Percentiles rank a stretch among this genome's conserved stretches.
Evolutionary conservation across 305 asterid genomes (phyloP).

Genomic region (Fraxinus greggii): DNA sequence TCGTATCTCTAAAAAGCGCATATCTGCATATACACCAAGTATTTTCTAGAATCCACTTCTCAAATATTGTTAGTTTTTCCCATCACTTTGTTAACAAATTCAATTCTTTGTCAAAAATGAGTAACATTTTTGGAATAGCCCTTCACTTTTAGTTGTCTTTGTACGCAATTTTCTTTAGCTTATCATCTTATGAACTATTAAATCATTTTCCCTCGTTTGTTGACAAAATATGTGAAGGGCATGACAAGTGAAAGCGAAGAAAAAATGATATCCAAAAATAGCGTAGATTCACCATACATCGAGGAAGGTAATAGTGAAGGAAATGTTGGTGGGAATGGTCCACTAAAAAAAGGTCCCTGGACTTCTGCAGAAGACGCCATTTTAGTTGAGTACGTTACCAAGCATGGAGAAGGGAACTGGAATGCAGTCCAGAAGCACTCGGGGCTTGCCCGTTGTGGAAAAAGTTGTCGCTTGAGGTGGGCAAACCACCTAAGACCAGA

Average conservation of each 20-base stretch:
- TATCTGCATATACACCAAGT: neutral
- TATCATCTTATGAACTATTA: neutral
- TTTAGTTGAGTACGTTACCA: slow-evolving; percentile 50
- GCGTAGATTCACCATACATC: slow-evolving; percentile 32
- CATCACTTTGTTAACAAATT: neutral
- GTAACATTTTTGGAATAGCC: neutral
- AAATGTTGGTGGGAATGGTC: slow-evolving; percentile 34
- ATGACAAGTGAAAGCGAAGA: slow-evolving; percentile 47
- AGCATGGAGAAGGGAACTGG: slow-evolving; percentile 76
- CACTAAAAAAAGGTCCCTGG: slow-evolving; percentile 79
- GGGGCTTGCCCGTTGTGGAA: slow-evolving; percentile 80
- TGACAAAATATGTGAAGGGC: slow-evolving; percentile 33
- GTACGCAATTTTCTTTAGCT: neutral
- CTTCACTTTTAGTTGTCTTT: neutral
- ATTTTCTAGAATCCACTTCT: slow-evolving; percentile 4
- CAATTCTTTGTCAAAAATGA: neutral
- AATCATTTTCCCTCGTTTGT: neutral
- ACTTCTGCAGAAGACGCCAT: slow-evolving; percentile 61
- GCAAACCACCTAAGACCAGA: slow-evolving; percentile 74
- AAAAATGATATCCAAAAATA: slow-evolving; percentile 32
- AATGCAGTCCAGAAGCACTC: slow-evolving; percentile 66
- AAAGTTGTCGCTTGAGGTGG: slow-evolving; percentile 87
- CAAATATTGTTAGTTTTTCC: neutral
- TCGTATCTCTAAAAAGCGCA: neutral
- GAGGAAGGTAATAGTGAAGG: slow-evolving; percentile 52